These are phyloP conservation scores for Ochetophila trinervis DNA, from an alignment of 306 rosid genomes.

Conservation along the genomic window DNA sequence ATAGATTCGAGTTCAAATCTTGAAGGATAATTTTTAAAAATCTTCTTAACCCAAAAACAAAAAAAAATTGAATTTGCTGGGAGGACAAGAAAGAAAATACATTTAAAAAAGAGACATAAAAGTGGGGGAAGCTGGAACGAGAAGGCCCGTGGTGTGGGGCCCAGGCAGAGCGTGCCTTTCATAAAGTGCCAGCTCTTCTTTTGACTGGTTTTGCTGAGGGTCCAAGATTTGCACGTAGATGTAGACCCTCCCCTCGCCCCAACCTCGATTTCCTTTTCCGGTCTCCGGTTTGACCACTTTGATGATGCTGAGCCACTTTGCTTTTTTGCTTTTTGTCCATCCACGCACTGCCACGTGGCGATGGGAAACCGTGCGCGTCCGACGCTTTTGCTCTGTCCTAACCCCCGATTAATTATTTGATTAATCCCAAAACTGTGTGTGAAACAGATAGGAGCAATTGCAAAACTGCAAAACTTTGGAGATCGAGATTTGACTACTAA, in stretches of 20 bases:
- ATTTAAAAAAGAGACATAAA: not conserved
- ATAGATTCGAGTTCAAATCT: too few relatives aligned
- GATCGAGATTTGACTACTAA: constrained; percentile 9
- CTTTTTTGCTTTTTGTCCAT: constrained; percentile 25
- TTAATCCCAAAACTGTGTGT: not conserved
- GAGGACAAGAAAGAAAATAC: too few relatives aligned
- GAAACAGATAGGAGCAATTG: not conserved
- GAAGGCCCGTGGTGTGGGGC: constrained; percentile 37
- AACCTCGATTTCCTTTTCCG: constrained; percentile 19
- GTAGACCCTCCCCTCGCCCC: not conserved
- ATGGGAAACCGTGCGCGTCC: constrained; percentile 28
- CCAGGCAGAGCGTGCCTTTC: constrained; percentile 33
- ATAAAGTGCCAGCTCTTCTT: constrained; percentile 30
- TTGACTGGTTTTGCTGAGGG: constrained; percentile 27
- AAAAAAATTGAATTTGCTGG: too few relatives aligned
- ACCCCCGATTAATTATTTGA: not conserved
- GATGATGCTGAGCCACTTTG: not conserved
- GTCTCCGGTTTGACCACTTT: constrained; percentile 40
- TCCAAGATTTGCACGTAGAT: constrained; percentile 18
- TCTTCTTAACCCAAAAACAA: too few relatives aligned
- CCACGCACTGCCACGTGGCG: constrained; percentile 21
- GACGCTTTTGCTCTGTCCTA: constrained; percentile 15
- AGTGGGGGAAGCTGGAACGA: not conserved
- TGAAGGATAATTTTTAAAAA: too few relatives aligned
- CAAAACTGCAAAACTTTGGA: not conserved